Evolutionary conservation across 371 early-diverging fungal genomes (phyloP).

Genomic region (Fennellomyces sp.): DNA sequence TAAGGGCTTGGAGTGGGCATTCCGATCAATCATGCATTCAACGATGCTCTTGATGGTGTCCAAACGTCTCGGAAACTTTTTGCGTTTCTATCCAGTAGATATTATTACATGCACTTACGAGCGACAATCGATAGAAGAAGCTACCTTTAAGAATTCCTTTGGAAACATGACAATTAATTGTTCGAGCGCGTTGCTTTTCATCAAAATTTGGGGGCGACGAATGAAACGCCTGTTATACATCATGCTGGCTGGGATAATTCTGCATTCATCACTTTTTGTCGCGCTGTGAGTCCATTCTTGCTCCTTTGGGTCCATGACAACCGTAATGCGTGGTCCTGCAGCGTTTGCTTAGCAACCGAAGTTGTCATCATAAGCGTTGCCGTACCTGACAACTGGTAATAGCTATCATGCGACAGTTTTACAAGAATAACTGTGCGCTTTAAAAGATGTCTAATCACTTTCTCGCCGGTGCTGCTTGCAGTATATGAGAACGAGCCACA

Average conservation of each 20-base stretch:
- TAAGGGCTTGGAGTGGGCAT: not conserved
- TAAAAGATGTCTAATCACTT: not conserved
- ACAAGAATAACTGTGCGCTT: not conserved
- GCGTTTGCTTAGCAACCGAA: not conserved
- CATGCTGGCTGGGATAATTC: not conserved
- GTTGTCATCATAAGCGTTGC: not conserved
- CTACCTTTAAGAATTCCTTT: not conserved
- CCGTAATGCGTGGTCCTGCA: not conserved
- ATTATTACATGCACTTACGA: not conserved
- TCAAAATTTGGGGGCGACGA: not conserved
- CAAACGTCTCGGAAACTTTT: not conserved
- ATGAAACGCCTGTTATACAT: not conserved
- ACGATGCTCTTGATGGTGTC: not conserved
- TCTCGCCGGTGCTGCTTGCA: not conserved
- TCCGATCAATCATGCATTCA: not conserved
- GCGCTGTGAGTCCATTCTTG: not conserved
- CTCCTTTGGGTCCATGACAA: not conserved
- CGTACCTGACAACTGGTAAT: not conserved
- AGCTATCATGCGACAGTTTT: not conserved
- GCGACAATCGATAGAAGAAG: not conserved
- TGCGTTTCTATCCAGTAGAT: not conserved
- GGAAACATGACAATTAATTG: not conserved
- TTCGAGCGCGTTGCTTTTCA: not conserved
- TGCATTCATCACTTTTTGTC: not conserved
- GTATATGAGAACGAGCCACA: not conserved